phyloP scores from a whole-genome alignment of 805 yeast species.

The Yamadazyma tumulicola region DNA sequence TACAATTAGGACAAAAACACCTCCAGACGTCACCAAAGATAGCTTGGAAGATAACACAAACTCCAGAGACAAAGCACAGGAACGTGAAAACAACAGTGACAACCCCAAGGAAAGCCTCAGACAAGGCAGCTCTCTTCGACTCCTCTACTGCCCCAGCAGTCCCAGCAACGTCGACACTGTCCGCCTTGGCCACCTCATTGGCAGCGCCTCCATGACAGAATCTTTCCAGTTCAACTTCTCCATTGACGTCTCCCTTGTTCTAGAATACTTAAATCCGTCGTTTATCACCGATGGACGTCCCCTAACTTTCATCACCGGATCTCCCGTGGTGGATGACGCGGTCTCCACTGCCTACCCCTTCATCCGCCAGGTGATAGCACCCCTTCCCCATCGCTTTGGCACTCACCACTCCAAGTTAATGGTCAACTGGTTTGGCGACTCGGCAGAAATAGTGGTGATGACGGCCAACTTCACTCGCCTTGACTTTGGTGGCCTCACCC shows the following conservation, averaged over 20 bases:
- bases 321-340: slow-evolving; percentile 11
- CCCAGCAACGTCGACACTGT: slow-evolving; percentile 21
- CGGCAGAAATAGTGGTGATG: slow-evolving; percentile 51
- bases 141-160: slow-evolving; percentile 25
- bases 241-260: slow-evolving; percentile 39
- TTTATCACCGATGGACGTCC: slow-evolving; percentile 15
- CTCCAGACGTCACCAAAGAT: no score
- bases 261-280: slow-evolving; percentile 27
- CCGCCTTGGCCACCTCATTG: slow-evolving; percentile 24
- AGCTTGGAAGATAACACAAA: no score
- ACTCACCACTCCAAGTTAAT: slow-evolving; percentile 68
- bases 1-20: no score
- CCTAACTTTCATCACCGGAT: slow-evolving; percentile 31
- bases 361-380: slow-evolving; percentile 29
- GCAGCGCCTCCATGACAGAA: slow-evolving; percentile 27
- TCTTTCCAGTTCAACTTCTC: slow-evolving; percentile 49
- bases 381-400: slow-evolving; percentile 31
- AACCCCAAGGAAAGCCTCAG: no score
- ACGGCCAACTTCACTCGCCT: slow-evolving; percentile 55
- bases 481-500: slow-evolving; percentile 59
- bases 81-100: no score
- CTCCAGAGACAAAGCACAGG: no score
- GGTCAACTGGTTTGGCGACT: slow-evolving; percentile 50
- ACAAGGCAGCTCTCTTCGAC: no score
- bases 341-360: slow-evolving; percentile 16